A percentile compares a stretch with the other conserved stretches of the same genome.
phyloP scores from a whole-genome alignment of 148 eudicot genomes.

The Suaeda aralocaspica region DNA sequence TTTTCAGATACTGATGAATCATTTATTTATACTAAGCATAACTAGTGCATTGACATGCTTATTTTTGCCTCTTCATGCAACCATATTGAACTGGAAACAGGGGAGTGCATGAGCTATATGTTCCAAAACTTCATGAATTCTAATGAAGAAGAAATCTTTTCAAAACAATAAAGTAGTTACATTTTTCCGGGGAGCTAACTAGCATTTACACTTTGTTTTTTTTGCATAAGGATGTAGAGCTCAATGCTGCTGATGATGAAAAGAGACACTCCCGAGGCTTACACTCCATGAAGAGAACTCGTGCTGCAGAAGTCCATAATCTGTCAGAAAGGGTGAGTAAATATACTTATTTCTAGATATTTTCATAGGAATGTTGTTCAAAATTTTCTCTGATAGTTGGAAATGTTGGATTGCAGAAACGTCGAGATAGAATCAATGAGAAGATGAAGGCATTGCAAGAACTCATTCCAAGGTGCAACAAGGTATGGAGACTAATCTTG shows the following conservation, averaged over 20 bases:
- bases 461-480: conserved; percentile 80
- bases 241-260: conserved; percentile 46
- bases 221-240: conserved; percentile 48
- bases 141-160: too few species aligned
- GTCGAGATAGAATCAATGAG: conserved; percentile 85
- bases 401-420: conserved; percentile 46
- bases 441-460: conserved; percentile 82
- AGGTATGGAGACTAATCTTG: conserved; percentile 33
- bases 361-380: not conserved
- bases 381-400: not conserved
- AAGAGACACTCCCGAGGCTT: conserved; percentile 51
- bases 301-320: conserved; percentile 94
- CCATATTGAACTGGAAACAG: too few species aligned
- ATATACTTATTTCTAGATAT: not conserved
- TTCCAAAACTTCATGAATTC: too few species aligned
- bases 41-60: too few species aligned
- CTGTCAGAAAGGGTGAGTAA: conserved; percentile 80
- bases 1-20: too few species aligned
- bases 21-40: too few species aligned
- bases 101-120: too few species aligned
- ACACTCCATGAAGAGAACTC: conserved; percentile 62
- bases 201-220: too few species aligned
- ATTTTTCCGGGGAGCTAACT: too few species aligned
- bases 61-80: too few species aligned
- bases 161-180: too few species aligned